phyloP scores from a whole-genome alignment of 2,329 filamentous ascomycete genomes.

The Blastomyces silverae region DNA sequence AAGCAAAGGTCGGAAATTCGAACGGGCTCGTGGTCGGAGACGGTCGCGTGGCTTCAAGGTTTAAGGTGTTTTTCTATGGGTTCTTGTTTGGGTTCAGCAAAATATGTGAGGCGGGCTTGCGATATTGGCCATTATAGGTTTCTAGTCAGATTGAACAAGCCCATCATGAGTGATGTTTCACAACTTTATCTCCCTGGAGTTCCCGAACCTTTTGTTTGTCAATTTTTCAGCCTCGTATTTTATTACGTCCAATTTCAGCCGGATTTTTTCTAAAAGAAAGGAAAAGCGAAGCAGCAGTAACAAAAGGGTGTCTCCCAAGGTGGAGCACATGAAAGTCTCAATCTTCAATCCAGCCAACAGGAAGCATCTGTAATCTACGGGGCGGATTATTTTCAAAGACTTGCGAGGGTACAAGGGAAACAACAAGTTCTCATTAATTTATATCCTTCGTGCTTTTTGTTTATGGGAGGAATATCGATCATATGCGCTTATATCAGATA shows the following conservation, averaged over 20 bases:
- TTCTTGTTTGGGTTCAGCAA: constrained; percentile 20
- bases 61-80: constrained; percentile 49
- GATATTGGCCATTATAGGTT: constrained; percentile 10
- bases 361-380: background rate
- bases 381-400: background rate
- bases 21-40: constrained; percentile 97
- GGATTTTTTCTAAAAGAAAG: background rate
- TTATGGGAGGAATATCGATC: background rate
- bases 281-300: background rate
- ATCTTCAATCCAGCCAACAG: background rate
- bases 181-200: constrained; percentile 4
- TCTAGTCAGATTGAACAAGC: constrained; percentile 13
- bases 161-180: constrained; percentile 12
- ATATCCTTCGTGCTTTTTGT: constrained; percentile 1
- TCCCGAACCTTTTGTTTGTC: background rate
- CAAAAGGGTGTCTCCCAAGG: background rate
- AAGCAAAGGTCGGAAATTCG: constrained; percentile 99
- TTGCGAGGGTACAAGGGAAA: background rate
- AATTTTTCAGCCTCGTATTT: background rate
- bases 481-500: background rate
- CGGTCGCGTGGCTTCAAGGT: constrained; percentile 99
- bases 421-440: background rate
- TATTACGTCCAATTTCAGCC: constrained; percentile 8
- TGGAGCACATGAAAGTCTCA: background rate
- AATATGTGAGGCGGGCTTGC: constrained; percentile 9